phyloP scores from a whole-genome alignment of 495 filamentous ascomycete species.

The Penicillium macrosclerotiorum region DNA sequence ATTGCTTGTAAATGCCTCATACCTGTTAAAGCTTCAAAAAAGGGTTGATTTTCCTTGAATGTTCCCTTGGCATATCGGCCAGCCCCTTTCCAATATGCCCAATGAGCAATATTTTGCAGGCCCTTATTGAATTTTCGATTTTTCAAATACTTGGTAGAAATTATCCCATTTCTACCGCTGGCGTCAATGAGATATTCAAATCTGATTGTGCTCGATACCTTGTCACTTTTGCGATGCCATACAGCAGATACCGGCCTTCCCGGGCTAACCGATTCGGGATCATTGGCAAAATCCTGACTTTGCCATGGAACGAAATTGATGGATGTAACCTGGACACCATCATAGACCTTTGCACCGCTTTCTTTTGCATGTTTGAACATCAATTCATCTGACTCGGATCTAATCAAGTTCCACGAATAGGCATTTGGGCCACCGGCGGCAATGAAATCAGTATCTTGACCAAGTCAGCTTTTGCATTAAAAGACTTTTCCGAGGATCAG shows the following conservation, averaged over 20 bases:
- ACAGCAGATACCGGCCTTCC: slow-evolving; percentile 46
- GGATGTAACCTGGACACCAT: slow-evolving; percentile 37
- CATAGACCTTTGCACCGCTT: slow-evolving; percentile 46
- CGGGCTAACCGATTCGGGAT: slow-evolving; percentile 9
- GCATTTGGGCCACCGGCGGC: slow-evolving; percentile 36
- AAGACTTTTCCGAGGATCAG: too few relatives aligned
- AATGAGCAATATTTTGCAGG: slow-evolving; percentile 36
- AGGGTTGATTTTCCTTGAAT: slow-evolving; percentile 18
- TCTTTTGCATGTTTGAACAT: slow-evolving; percentile 48
- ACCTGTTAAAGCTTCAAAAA: slow-evolving; percentile 34
- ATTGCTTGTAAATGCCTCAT: too few relatives aligned
- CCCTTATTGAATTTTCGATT: slow-evolving; percentile 34
- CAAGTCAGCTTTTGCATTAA: too few relatives aligned
- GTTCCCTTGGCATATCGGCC: slow-evolving; percentile 17
- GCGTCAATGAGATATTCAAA: slow-evolving; percentile 39
- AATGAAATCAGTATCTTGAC: slow-evolving; percentile 51
- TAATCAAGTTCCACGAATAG: slow-evolving; percentile 52
- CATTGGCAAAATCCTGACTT: background rate
- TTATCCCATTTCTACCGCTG: slow-evolving; percentile 29
- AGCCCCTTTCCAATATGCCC: slow-evolving; percentile 35
- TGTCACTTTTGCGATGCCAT: slow-evolving; percentile 43
- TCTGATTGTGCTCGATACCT: slow-evolving; percentile 29
- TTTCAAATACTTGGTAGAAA: slow-evolving; percentile 37
- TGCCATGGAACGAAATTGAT: slow-evolving; percentile 18
- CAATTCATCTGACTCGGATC: slow-evolving; percentile 50